phyloP scores from a whole-genome alignment of 2,329 filamentous ascomycete genomes.

The Claviceps maximensis region DNA sequence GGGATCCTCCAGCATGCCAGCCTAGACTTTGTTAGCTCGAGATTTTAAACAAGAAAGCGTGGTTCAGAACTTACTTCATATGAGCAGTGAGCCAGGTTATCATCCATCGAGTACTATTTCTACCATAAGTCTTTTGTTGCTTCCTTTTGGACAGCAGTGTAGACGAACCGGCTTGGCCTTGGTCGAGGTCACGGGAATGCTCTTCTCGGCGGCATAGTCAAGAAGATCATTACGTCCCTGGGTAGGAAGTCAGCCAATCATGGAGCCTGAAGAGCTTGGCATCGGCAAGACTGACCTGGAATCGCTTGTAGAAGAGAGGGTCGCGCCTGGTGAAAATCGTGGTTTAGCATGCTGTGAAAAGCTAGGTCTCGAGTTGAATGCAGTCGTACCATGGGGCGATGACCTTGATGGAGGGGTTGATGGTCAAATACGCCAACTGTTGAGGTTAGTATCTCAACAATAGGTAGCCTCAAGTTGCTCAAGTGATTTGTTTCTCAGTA shows the following conservation, averaged over 20 bases:
- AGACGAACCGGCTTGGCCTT: constrained; percentile 1
- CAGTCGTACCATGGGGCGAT: constrained; percentile 1
- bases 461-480: background rate
- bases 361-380: background rate
- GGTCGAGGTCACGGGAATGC: constrained; percentile 4
- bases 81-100: constrained; percentile 2
- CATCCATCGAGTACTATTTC: constrained; percentile 3
- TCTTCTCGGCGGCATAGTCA: constrained; percentile 1
- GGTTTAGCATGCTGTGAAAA: background rate
- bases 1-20: constrained; percentile 1
- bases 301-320: constrained; percentile 1
- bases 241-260: background rate
- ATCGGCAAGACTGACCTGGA: background rate
- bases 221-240: constrained; percentile 2
- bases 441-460: background rate
- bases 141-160: background rate
- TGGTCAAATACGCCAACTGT: background rate
- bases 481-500: background rate
- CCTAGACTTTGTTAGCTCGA: background rate
- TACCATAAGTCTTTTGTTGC: background rate
- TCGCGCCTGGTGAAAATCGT: background rate
- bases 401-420: constrained; percentile 1
- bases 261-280: background rate
- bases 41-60: background rate
- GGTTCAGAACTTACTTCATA: background rate